Percentiles rank a stretch among this genome's conserved stretches.
Evolutionary conservation across 805 yeast genomes (phyloP).

Genomic region (Pichia californica): DNA sequence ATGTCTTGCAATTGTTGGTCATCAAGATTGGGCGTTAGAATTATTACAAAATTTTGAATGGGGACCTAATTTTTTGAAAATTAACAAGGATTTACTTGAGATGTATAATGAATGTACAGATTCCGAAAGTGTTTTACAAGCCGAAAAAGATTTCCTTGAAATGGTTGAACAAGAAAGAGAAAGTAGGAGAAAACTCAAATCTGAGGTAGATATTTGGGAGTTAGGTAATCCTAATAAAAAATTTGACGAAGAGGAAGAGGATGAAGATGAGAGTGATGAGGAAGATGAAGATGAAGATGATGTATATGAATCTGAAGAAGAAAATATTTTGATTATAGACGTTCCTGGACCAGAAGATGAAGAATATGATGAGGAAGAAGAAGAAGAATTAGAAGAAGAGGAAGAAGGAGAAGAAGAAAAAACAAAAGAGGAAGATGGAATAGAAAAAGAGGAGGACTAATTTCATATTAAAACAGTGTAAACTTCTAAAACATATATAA

Average conservation of each 20-base stretch:
- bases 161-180: constrained; percentile 59
- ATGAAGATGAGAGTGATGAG: constrained; percentile 15
- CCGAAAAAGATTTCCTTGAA: constrained; percentile 70
- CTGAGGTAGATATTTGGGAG: constrained; percentile 63
- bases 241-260: constrained; percentile 21
- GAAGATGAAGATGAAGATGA: constrained; percentile 13
- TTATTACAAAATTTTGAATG: constrained; percentile 79
- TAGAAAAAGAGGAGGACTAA: background rate
- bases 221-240: constrained; percentile 69
- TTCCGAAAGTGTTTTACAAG: constrained; percentile 60
- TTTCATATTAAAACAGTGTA: background rate
- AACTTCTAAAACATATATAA: constrained; percentile 1
- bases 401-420: constrained; percentile 7
- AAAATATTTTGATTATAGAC: constrained; percentile 11
- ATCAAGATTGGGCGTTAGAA: constrained; percentile 77
- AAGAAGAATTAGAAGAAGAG: constrained; percentile 7
- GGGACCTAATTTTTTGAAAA: constrained; percentile 83
- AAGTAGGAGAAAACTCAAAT: constrained; percentile 49
- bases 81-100: constrained; percentile 72
- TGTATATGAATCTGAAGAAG: constrained; percentile 4
- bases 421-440: background rate
- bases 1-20: constrained; percentile 91
- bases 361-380: constrained; percentile 1
- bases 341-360: constrained; percentile 11
- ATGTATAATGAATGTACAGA: constrained; percentile 78